These are phyloP conservation scores for Cryptosporidium sp. DNA, from an alignment of 169 alveolate genomes.

Conservation along the genomic window DNA sequence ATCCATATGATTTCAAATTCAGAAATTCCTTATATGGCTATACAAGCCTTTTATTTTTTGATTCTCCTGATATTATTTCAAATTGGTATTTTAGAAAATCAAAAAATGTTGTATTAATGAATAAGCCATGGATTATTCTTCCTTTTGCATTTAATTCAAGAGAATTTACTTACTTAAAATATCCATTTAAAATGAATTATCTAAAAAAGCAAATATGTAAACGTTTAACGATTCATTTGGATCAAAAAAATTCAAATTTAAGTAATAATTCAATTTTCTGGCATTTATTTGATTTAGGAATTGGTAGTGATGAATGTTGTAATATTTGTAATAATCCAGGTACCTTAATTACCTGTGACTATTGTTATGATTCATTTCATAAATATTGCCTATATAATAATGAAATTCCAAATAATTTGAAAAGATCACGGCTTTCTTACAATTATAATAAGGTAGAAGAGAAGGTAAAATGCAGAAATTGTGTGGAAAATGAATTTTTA, in stretches of 20 bases:
- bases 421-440: constrained; percentile 19
- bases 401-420: constrained; percentile 12
- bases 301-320: constrained; percentile 72
- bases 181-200: constrained; percentile 3
- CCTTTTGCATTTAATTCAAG: constrained; percentile 38
- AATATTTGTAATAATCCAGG: constrained; percentile 52
- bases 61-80: constrained; percentile 15
- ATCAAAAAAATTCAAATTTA: not conserved
- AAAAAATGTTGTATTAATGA: constrained; percentile 29
- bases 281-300: constrained; percentile 55
- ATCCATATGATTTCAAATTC: constrained; percentile 49
- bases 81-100: constrained; percentile 65
- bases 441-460: constrained; percentile 12
- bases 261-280: constrained; percentile 44
- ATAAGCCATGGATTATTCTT: constrained; percentile 63
- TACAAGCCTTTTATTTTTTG: constrained; percentile 35
- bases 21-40: constrained; percentile 61
- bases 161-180: not conserved
- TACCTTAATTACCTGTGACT: constrained; percentile 54
- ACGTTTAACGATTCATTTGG: constrained; percentile 26
- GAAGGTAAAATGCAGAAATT: constrained; percentile 26
- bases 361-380: constrained; percentile 52
- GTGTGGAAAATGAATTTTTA: constrained; percentile 27
- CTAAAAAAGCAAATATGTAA: constrained; percentile 21
- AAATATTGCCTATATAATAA: constrained; percentile 41